phyloP scores from a whole-genome alignment of 495 filamentous ascomycete genomes.

The Astrothelium subdiscretum region DNA sequence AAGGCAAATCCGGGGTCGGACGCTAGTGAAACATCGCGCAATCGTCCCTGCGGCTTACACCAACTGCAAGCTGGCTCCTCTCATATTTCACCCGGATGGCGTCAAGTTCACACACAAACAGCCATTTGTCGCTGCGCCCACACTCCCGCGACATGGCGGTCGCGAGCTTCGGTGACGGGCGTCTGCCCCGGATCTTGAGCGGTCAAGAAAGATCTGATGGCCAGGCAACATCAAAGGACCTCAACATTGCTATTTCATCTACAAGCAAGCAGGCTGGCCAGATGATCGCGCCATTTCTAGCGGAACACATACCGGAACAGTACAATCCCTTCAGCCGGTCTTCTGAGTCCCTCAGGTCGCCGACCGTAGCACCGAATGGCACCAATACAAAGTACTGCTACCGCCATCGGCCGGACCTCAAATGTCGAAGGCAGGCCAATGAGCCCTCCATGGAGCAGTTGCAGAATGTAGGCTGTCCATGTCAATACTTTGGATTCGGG shows the following conservation, averaged over 20 bases:
- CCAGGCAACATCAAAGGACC: neutral
- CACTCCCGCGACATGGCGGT: neutral
- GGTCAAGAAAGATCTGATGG: neutral
- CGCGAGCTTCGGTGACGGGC: neutral
- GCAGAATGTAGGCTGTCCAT: constrained; percentile 51
- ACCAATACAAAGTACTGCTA: constrained; percentile 91
- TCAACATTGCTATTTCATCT: constrained; percentile 14
- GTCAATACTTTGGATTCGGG: neutral
- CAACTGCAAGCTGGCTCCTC: too few relatives aligned
- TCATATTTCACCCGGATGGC: neutral
- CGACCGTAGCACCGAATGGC: constrained; percentile 24
- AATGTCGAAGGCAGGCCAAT: constrained; percentile 83
- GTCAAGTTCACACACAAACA: neutral
- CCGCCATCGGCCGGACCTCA: constrained; percentile 84
- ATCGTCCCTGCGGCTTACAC: too few relatives aligned
- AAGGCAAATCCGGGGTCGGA: too few relatives aligned
- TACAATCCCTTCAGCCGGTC: constrained; percentile 46
- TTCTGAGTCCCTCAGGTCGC: neutral
- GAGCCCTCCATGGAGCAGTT: constrained; percentile 92
- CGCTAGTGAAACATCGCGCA: too few relatives aligned
- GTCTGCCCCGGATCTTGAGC: neutral
- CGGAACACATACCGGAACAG: constrained; percentile 71
- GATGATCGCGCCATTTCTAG: constrained; percentile 69
- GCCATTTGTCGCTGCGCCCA: neutral
- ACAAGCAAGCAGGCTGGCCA: constrained; percentile 35